Conservation (phyloP, 805 yeast genomes). For the Schizosaccharomyces japonicus region DNA sequence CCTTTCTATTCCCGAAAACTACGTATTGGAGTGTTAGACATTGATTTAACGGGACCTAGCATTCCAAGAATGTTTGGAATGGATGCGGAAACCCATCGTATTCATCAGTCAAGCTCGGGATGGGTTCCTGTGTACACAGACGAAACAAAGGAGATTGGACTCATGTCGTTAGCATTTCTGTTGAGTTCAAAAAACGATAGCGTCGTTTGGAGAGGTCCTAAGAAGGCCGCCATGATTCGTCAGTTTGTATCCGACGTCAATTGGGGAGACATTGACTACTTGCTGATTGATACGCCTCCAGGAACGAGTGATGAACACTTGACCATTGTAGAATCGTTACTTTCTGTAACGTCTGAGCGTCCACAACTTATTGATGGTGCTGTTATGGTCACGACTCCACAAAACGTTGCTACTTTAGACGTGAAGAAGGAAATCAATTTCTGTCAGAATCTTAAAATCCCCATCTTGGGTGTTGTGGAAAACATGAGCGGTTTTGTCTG, state of each 20-base stretch:
- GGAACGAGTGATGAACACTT: conserved; percentile 98
- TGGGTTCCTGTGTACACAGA: conserved; percentile 73
- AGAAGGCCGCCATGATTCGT: conserved; percentile 89
- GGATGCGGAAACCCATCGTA: conserved; percentile 22
- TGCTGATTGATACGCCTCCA: conserved; percentile 91
- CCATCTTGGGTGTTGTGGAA: conserved; percentile 67
- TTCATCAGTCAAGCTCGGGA: conserved; percentile 42
- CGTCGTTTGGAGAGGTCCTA: conserved; percentile 97
- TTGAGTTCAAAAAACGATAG: conserved; percentile 65
- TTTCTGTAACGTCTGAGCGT: conserved; percentile 5
- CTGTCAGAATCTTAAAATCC: conserved; percentile 63
- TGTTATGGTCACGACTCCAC: conserved; percentile 89
- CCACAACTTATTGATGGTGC: conserved; percentile 64
- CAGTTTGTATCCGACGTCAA: conserved; percentile 76
- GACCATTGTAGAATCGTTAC: conserved; percentile 76
- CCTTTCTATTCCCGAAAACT: neutral
- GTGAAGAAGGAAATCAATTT: conserved; percentile 84
- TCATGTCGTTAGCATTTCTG: conserved; percentile 77
- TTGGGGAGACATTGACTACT: conserved; percentile 63
- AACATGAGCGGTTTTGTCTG: conserved; percentile 94
- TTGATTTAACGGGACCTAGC: conserved; percentile 91
- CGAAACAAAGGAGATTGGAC: conserved; percentile 21
- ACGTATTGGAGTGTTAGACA: conserved; percentile 83
- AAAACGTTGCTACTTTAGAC: conserved; percentile 75
- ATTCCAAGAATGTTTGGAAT: conserved; percentile 89